A percentile compares a stretch with the other conserved stretches of the same genome.
phyloP scores from a whole-genome alignment of 371 early-diverging fungal species.

The Nematocida homosporus region DNA sequence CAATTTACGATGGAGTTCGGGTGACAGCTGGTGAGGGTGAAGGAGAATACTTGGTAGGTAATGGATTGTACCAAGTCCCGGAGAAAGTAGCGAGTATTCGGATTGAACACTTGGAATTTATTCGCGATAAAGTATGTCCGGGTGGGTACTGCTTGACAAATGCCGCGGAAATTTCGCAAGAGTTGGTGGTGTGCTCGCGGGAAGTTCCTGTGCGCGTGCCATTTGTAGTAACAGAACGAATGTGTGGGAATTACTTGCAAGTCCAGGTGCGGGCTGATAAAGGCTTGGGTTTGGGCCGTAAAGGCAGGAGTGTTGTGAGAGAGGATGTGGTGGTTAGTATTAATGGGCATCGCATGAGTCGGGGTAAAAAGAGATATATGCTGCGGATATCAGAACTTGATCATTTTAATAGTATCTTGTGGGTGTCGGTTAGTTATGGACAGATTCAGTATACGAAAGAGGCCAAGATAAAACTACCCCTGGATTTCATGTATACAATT shows the following conservation, averaged over 20 bases:
- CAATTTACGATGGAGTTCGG: conserved; percentile 11
- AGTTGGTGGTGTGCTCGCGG: neutral
- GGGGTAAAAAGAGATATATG: neutral
- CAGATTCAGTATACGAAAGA: conserved; percentile 30
- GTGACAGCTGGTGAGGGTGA: neutral
- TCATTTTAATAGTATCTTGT: neutral
- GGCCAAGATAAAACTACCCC: conserved; percentile 4
- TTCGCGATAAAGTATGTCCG: conserved; percentile 6
- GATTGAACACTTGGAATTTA: conserved; percentile 37
- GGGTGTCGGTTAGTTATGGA: conserved; percentile 1
- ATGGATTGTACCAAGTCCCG: conserved; percentile 21
- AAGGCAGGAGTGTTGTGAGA: too few relatives aligned
- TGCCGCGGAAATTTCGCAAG: conserved; percentile 18
- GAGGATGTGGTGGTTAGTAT: neutral
- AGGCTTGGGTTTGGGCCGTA: neutral
- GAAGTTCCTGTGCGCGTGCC: conserved; percentile 5
- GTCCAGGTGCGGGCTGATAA: conserved; percentile 20
- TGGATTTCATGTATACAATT: conserved; percentile 24
- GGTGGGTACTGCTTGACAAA: conserved; percentile 37
- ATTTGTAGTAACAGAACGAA: conserved; percentile 28
- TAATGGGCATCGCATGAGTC: conserved; percentile 34
- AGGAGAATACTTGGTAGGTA: conserved; percentile 24
- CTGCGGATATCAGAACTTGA: conserved; percentile 7
- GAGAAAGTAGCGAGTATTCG: neutral
- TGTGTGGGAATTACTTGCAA: conserved; percentile 31